These are phyloP conservation scores for Larix kaempferi DNA, from an alignment of 75 land plant genomes.

Conservation along the genomic window DNA sequence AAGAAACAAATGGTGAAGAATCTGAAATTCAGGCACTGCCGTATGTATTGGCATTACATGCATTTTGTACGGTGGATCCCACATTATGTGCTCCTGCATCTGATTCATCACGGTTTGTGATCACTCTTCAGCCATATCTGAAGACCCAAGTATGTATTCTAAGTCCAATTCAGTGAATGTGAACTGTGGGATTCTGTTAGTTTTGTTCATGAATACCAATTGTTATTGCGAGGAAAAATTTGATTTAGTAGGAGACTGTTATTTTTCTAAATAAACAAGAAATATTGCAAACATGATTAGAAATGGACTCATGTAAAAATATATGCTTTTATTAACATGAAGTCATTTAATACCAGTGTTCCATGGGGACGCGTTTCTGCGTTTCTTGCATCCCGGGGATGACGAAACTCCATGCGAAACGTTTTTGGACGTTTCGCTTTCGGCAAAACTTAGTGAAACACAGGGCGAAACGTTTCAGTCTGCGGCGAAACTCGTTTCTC, in stretches of 20 bases:
- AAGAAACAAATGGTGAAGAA: constrained; percentile 63
- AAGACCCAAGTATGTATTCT: constrained; percentile 70
- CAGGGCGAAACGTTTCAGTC: no score
- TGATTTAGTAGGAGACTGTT: not conserved
- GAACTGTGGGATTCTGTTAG: not conserved
- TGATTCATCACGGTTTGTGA: constrained; percentile 94
- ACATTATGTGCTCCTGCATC: constrained; percentile 88
- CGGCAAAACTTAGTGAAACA: no score
- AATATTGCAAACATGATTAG: not conserved
- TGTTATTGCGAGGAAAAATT: not conserved
- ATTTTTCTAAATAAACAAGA: not conserved
- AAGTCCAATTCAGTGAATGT: not conserved
- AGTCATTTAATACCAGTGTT: no score
- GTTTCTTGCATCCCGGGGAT: no score
- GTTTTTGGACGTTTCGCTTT: no score
- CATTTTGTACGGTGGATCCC: constrained; percentile 97
- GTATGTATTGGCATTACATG: constrained; percentile 86
- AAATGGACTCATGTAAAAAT: not conserved
- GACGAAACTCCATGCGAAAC: no score
- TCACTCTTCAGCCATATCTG: constrained; percentile 93
- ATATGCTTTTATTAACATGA: no score
- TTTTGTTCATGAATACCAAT: not conserved
- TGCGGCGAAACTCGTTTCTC: no score
- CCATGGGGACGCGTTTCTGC: no score
- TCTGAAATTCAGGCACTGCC: constrained; percentile 76